Evolutionary conservation across 1,284 basidiomycete species (phyloP).

Genomic region (Leucoagaricus sp.): DNA sequence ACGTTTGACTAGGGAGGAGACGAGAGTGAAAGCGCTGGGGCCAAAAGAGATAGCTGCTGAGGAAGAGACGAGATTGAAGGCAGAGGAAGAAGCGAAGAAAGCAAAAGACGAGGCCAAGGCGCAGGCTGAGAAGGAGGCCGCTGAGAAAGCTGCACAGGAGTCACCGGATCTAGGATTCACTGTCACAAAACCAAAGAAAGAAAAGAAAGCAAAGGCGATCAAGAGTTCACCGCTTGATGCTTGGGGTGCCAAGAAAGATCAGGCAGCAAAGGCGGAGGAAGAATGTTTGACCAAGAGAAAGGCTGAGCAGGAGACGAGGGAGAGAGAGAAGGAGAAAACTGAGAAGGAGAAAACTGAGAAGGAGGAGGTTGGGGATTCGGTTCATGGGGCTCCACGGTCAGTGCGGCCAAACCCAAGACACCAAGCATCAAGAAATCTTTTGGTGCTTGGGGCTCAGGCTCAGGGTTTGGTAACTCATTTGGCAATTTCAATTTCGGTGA

Average conservation of each 20-base stretch:
- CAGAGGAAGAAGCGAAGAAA: conserved; percentile 13
- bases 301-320: neutral
- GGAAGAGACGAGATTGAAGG: conserved; percentile 17
- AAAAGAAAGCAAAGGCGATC: conserved; percentile 14
- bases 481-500: neutral
- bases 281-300: conserved; percentile 16
- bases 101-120: conserved; percentile 6
- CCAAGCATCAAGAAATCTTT: conserved; percentile 6
- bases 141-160: conserved; percentile 14
- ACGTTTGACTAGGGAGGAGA: conserved; percentile 15
- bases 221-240: neutral
- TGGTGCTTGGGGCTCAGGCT: neutral
- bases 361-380: neutral
- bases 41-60: too few relatives aligned
- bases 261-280: conserved; percentile 13
- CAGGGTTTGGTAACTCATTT: neutral
- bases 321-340: conserved; percentile 14
- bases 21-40: conserved; percentile 14
- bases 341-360: conserved; percentile 7
- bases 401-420: conserved; percentile 4
- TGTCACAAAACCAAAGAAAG: conserved; percentile 5
- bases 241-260: neutral
- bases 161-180: conserved; percentile 7
- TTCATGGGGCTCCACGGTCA: conserved; percentile 5
- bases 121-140: conserved; percentile 10